These are phyloP conservation scores for Balakata baccata DNA, from an alignment of 345 rosid genomes.

Conservation along the genomic window DNA sequence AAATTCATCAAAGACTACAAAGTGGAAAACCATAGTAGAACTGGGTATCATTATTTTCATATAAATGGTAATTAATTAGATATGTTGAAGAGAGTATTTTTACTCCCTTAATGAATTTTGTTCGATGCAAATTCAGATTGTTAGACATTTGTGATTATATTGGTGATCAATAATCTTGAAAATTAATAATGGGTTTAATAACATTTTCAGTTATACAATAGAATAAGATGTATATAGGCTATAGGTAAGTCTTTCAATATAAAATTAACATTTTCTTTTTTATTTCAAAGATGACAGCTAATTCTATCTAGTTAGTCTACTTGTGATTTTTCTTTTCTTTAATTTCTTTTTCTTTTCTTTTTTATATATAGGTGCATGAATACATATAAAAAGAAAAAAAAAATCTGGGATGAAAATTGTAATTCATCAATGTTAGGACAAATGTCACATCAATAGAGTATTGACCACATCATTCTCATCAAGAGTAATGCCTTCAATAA, in stretches of 20 bases:
- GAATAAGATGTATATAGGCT: no score
- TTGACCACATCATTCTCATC: slow-evolving; percentile 14
- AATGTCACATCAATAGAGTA: slow-evolving; percentile 16
- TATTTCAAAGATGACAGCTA: slow-evolving; percentile 3
- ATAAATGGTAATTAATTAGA: no score
- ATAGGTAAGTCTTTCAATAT: no score
- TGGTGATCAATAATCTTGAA: no score
- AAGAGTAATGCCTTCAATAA: slow-evolving; percentile 8
- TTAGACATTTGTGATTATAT: no score
- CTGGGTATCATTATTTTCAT: no score
- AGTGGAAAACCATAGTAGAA: no score
- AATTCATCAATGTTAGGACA: slow-evolving; percentile 8
- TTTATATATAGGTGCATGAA: slow-evolving; percentile 5
- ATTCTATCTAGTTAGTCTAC: slow-evolving; percentile 6
- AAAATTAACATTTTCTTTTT: no score
- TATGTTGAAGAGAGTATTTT: not conserved
- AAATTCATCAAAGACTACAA: not conserved
- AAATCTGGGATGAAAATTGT: not conserved
- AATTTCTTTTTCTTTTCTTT: not conserved
- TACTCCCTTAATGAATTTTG: no score
- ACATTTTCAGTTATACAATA: no score
- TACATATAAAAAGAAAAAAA: not conserved
- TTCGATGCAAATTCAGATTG: no score
- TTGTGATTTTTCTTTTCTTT: not conserved
- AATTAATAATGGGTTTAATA: no score